Percentiles rank a stretch among this genome's conserved stretches.
These are phyloP conservation scores for Bidens hawaiensis DNA, from an alignment of 140 eudicot genomes.

Conservation along the genomic window DNA sequence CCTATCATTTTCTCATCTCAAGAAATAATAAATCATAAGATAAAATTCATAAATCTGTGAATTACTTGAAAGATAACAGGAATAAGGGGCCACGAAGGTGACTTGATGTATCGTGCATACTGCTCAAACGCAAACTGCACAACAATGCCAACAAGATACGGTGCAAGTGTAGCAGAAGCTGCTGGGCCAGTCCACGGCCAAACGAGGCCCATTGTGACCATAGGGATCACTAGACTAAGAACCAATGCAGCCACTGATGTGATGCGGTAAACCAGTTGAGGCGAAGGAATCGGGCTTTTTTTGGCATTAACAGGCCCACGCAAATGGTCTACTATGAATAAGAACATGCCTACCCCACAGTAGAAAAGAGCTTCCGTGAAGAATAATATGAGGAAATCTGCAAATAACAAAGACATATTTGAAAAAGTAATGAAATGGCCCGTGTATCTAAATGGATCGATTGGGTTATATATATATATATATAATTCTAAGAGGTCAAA, in stretches of 20 bases:
- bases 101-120: slow-evolving; percentile 67
- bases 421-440: neutral
- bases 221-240: slow-evolving; percentile 79
- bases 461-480: too few species aligned
- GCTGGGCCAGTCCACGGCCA: slow-evolving; percentile 99
- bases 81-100: slow-evolving; percentile 94
- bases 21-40: neutral
- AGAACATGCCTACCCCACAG: slow-evolving; percentile 78
- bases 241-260: slow-evolving; percentile 83
- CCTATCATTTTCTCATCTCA: neutral
- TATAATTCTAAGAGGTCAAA: too few species aligned
- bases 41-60: neutral
- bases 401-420: slow-evolving; percentile 21
- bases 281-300: slow-evolving; percentile 30
- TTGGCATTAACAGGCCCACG: slow-evolving; percentile 37
- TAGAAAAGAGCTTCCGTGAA: slow-evolving; percentile 96
- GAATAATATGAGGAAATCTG: slow-evolving; percentile 94
- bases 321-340: slow-evolving; percentile 55
- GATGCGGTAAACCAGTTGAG: slow-evolving; percentile 61
- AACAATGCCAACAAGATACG: slow-evolving; percentile 94
- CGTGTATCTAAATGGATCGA: neutral
- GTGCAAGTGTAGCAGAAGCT: slow-evolving; percentile 99
- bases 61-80: slow-evolving; percentile 87
- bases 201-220: slow-evolving; percentile 96
- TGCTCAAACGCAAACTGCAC: slow-evolving; percentile 96